A percentile compares a stretch with the other conserved stretches of the same genome.
These are phyloP conservation scores for Nicotiana tomentosiformis DNA, from an alignment of 257 asterid species.

Conservation along the genomic window DNA sequence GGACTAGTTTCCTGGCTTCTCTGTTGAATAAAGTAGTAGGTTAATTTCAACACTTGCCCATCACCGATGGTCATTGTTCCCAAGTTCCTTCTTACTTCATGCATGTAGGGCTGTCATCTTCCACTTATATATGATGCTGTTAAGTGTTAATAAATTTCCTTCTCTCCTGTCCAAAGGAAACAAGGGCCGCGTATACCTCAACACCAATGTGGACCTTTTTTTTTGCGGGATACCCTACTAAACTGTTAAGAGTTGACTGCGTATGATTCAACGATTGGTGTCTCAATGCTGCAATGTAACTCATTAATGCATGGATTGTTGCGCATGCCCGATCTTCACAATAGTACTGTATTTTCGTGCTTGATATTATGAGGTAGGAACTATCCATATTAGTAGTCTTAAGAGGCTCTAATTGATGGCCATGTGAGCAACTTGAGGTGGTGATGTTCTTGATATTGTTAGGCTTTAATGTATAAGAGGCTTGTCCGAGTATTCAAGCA, in stretches of 20 bases:
- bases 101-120: background rate
- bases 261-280: background rate
- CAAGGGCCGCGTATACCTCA: background rate
- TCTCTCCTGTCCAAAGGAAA: background rate
- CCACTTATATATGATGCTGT: background rate
- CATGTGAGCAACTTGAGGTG: background rate
- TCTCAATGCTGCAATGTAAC: background rate
- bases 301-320: background rate
- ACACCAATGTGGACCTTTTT: background rate
- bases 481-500: background rate
- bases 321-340: background rate
- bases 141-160: background rate
- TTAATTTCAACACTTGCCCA: background rate
- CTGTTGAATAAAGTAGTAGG: background rate
- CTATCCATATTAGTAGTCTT: background rate
- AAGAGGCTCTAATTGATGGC: background rate
- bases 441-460: background rate
- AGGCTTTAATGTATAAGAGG: background rate
- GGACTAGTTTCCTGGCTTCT: background rate
- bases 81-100: background rate
- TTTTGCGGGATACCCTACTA: too few species aligned
- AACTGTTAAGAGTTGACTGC: background rate
- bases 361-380: background rate
- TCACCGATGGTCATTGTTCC: background rate
- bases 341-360: background rate